Evolutionary conservation across 2,329 filamentous ascomycete genomes (phyloP).

Genomic region (Furcasterigmium sp.): DNA sequence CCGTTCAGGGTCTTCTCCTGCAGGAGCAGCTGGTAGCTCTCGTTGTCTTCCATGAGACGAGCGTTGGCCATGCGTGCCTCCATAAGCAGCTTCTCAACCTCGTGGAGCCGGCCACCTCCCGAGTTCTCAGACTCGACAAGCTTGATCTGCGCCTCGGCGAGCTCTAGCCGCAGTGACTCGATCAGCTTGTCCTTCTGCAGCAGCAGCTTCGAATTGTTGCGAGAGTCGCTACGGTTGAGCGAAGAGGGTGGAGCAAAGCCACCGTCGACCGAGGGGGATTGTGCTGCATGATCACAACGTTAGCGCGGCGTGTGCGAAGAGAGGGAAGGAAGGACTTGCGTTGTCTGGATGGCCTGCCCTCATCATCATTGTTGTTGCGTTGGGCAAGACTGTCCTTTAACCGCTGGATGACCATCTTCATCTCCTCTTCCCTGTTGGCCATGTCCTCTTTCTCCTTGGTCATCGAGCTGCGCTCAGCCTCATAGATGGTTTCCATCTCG

Average conservation of each 20-base stretch:
- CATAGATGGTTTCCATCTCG: constrained; percentile 89
- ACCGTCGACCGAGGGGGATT: constrained; percentile 64
- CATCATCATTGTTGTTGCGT: constrained; percentile 48
- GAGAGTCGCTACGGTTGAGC: constrained; percentile 79
- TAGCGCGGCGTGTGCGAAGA: constrained; percentile 1
- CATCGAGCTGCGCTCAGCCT: constrained; percentile 80
- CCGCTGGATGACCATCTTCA: constrained; percentile 84
- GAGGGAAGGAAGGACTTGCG: constrained; percentile 34
- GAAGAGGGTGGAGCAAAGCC: constrained; percentile 85
- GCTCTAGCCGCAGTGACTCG: constrained; percentile 82
- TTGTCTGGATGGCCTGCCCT: constrained; percentile 52
- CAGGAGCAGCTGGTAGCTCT: constrained; percentile 92
- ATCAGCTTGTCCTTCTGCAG: constrained; percentile 96
- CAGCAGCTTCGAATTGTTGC: constrained; percentile 83
- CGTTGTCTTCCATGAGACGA: constrained; percentile 95
- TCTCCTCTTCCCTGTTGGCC: constrained; percentile 76
- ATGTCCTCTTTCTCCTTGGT: constrained; percentile 91
- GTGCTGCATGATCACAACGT: constrained; percentile 16
- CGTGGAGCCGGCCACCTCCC: constrained; percentile 79
- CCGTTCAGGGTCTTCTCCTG: constrained; percentile 94
- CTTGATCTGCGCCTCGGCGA: constrained; percentile 94
- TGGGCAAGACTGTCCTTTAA: constrained; percentile 85
- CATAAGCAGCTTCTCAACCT: constrained; percentile 85
- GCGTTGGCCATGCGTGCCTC: constrained; percentile 95
- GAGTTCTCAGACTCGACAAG: constrained; percentile 90